phyloP scores from a whole-genome alignment of 176 grass and related monocot species.

The Microstegium vimineum region DNA sequence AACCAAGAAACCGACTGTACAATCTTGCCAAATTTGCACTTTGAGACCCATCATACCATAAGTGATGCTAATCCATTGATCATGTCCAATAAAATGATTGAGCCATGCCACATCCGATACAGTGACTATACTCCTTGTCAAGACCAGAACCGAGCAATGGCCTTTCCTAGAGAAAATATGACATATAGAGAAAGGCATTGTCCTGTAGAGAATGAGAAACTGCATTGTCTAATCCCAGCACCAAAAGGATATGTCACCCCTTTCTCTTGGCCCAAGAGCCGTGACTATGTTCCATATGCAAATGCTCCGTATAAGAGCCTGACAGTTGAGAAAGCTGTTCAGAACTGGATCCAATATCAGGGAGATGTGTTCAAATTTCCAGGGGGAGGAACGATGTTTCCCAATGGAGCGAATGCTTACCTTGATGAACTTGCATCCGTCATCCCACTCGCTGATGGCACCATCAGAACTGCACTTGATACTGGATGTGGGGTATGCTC shows the following conservation, averaged over 20 bases:
- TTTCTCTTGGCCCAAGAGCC: constrained; percentile 82
- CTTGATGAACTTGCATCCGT: constrained; percentile 72
- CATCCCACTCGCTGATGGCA: constrained; percentile 70
- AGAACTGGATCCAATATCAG: constrained; percentile 72
- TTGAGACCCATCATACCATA: constrained; percentile 78
- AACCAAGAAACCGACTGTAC: constrained; percentile 67
- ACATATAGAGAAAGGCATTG: constrained; percentile 73
- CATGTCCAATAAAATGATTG: constrained; percentile 51
- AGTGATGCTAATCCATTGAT: constrained; percentile 31
- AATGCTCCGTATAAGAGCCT: constrained; percentile 74
- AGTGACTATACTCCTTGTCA: constrained; percentile 77
- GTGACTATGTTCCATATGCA: constrained; percentile 66
- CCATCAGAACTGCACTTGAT: constrained; percentile 79
- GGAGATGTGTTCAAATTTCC: constrained; percentile 82
- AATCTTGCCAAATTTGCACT: constrained; percentile 68
- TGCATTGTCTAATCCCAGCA: constrained; percentile 68
- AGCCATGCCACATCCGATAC: constrained; percentile 59
- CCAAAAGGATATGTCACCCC: constrained; percentile 79
- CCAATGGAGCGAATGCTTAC: constrained; percentile 62
- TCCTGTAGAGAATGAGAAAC: constrained; percentile 56
- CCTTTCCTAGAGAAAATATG: constrained; percentile 73
- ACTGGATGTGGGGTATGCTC: constrained; percentile 81
- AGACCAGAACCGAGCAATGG: constrained; percentile 65
- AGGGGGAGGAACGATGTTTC: constrained; percentile 73
- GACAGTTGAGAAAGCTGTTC: constrained; percentile 63